Percentiles rank a stretch among this genome's conserved stretches.
Evolutionary conservation across 163 green algal genomes (phyloP).

Genomic region (Prototheca wickerhamii): DNA sequence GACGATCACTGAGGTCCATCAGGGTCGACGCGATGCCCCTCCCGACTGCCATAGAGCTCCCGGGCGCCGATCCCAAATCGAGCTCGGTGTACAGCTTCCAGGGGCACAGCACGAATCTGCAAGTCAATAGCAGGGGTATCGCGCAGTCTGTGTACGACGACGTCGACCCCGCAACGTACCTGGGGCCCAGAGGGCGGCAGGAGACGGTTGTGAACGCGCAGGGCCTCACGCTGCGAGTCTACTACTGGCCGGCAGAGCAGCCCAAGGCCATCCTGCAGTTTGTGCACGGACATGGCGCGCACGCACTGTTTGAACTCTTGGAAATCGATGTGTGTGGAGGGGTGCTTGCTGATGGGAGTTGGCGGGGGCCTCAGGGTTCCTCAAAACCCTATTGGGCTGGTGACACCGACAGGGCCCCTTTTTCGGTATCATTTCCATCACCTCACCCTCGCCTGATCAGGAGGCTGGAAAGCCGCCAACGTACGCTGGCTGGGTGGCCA

Average conservation of each 20-base stretch:
- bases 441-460: background rate
- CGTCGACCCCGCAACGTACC: background rate
- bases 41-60: background rate
- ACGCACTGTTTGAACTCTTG: conserved; percentile 39
- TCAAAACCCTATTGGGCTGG: too few species aligned
- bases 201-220: conserved; percentile 22
- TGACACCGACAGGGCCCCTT: too few species aligned
- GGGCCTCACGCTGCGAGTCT: conserved; percentile 27
- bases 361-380: too few species aligned
- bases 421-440: background rate
- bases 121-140: background rate
- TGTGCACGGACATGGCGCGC: conserved; percentile 46
- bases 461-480: background rate
- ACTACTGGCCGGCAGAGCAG: conserved; percentile 35
- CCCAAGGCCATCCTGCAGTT: conserved; percentile 35
- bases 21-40: too few species aligned
- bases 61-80: background rate
- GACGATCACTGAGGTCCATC: too few species aligned
- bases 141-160: conserved; percentile 11
- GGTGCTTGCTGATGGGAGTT: too few species aligned
- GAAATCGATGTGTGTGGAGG: conserved; percentile 10
- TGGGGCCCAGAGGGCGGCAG: conserved; percentile 16
- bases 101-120: background rate
- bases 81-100: too few species aligned
- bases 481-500: conserved; percentile 49